Conservation (phyloP, 208 protist species). For the Crithidia fasciculata region DNA sequence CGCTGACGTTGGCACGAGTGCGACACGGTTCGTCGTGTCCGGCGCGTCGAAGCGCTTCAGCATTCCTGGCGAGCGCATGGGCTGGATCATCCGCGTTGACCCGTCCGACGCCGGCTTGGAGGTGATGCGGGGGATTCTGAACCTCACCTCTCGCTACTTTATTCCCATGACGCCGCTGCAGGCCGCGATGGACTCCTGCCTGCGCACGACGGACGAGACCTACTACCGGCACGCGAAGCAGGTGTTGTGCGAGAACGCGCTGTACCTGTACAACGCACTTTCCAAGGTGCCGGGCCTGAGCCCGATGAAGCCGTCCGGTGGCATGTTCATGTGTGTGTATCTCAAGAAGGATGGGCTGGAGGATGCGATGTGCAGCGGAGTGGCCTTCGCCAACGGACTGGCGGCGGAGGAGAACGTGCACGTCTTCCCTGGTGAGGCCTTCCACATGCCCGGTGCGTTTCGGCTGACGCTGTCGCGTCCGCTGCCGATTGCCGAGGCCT, state of each 20-base stretch:
- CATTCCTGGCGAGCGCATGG: slow-evolving; percentile 93
- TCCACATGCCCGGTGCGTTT: slow-evolving; percentile 68
- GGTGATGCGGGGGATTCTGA: slow-evolving; percentile 49
- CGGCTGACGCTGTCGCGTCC: slow-evolving; percentile 86
- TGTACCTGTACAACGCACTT: slow-evolving; percentile 32
- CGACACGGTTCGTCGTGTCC: slow-evolving; percentile 83
- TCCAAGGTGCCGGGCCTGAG: slow-evolving; percentile 20
- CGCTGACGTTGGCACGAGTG: slow-evolving; percentile 67
- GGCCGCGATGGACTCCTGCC: slow-evolving; percentile 66
- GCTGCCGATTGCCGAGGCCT: slow-evolving; percentile 63
- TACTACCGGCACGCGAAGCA: slow-evolving; percentile 60
- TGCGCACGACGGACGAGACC: slow-evolving; percentile 56
- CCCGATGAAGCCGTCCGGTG: slow-evolving; percentile 57
- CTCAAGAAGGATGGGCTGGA: slow-evolving; percentile 83
- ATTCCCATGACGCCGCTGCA: slow-evolving; percentile 90
- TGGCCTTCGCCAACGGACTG: slow-evolving; percentile 74
- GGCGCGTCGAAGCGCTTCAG: slow-evolving; percentile 92
- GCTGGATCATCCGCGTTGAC: slow-evolving; percentile 88
- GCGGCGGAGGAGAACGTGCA: slow-evolving; percentile 86
- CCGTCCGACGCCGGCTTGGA: slow-evolving; percentile 34
- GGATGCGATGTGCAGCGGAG: slow-evolving; percentile 48
- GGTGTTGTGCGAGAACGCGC: slow-evolving; percentile 41
- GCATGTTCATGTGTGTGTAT: slow-evolving; percentile 93
- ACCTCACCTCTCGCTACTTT: slow-evolving; percentile 67
- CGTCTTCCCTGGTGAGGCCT: slow-evolving; percentile 88